phyloP scores from a whole-genome alignment of 257 asterid genomes.

The Verbena officinalis region DNA sequence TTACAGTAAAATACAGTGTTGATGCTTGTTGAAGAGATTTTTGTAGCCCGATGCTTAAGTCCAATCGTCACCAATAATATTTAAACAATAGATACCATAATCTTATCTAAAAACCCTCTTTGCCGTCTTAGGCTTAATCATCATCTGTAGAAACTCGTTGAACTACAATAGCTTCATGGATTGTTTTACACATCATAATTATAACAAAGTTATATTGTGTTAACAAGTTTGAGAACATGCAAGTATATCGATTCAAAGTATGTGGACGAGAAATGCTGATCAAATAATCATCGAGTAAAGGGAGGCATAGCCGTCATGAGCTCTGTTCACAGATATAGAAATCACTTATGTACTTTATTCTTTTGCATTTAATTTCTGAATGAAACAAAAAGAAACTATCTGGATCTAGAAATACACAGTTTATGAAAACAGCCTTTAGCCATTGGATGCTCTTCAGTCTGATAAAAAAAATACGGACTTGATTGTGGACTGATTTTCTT shows the following conservation, averaged over 20 bases:
- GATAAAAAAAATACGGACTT: constrained; percentile 3
- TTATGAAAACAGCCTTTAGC: not conserved
- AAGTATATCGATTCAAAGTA: not conserved
- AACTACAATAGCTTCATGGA: not conserved
- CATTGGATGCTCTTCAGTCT: constrained; percentile 15
- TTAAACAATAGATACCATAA: not conserved
- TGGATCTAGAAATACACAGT: not conserved
- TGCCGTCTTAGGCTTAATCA: constrained; percentile 4
- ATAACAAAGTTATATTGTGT: not conserved
- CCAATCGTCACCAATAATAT: not conserved
- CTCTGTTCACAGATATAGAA: constrained; percentile 1
- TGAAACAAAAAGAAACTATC: not conserved
- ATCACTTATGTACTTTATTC: constrained; percentile 1
- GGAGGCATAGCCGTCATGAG: not conserved
- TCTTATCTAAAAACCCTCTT: not conserved
- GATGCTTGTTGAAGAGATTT: constrained; percentile 2
- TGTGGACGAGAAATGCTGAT: constrained; percentile 5
- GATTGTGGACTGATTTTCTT: constrained; percentile 8
- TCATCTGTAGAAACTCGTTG: not conserved
- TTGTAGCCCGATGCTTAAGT: not conserved
- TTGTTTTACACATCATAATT: constrained; percentile 1
- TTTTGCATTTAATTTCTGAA: not conserved
- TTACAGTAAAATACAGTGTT: no score
- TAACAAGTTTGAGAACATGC: not conserved
- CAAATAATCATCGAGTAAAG: not conserved